Percentiles rank a stretch among this genome's conserved stretches.
Evolutionary conservation across 108 stramenopile species (phyloP).

Genomic region (Pseudonitzschia multiseries): DNA sequence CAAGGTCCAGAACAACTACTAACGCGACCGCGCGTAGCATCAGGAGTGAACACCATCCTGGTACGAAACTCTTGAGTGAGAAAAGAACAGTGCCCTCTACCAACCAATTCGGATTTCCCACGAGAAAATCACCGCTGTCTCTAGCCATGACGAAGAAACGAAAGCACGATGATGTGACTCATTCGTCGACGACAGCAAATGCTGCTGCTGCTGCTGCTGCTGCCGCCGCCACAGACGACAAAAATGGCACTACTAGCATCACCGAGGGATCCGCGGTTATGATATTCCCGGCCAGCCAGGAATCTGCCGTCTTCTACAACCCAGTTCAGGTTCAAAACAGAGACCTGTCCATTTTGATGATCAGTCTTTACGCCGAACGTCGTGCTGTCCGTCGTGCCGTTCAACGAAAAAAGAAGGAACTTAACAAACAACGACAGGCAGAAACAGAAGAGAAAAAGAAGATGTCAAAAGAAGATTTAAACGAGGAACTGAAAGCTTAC

Average conservation of each 20-base stretch:
- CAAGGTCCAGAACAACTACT: neutral
- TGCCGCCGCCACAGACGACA: neutral
- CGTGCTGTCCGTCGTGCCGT: conserved; percentile 59
- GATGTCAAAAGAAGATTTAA: conserved; percentile 26
- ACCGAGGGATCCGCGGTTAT: conserved; percentile 69
- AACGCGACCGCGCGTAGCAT: neutral
- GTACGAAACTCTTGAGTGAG: neutral
- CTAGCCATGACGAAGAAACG: conserved; percentile 11
- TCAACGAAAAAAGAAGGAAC: conserved; percentile 53
- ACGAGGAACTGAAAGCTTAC: conserved; percentile 18
- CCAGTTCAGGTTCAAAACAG: conserved; percentile 98
- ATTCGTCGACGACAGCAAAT: neutral
- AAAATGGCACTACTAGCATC: conserved; percentile 37
- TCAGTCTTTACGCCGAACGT: conserved; percentile 82
- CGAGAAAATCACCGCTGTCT: neutral
- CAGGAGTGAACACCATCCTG: neutral
- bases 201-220: neutral
- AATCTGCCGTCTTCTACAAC: conserved; percentile 95
- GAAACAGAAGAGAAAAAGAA: conserved; percentile 13
- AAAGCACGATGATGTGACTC: conserved; percentile 7
- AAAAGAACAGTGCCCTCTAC: neutral
- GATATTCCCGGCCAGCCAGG: conserved; percentile 68
- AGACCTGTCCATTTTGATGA: conserved; percentile 90
- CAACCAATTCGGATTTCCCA: neutral
- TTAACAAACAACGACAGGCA: conserved; percentile 28